Percentiles rank a stretch among this genome's conserved stretches.
phyloP scores from a whole-genome alignment of 78 protist species.

The Speleostelium caveatum region DNA sequence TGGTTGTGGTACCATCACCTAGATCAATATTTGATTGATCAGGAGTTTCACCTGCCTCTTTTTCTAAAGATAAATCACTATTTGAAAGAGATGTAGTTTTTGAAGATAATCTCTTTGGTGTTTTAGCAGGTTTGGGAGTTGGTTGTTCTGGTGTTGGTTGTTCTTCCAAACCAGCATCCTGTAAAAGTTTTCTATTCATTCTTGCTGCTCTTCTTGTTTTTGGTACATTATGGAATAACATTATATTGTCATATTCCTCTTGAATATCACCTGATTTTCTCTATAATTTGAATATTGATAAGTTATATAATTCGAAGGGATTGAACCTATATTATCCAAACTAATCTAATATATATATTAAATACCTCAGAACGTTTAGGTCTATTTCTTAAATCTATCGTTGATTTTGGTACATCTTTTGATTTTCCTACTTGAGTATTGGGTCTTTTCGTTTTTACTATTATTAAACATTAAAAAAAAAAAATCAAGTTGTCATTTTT shows the following conservation, averaged over 20 bases:
- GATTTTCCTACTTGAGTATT: not conserved
- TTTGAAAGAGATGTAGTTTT: not conserved
- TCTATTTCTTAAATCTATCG: not conserved
- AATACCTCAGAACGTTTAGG: not conserved
- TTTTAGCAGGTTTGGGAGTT: not conserved
- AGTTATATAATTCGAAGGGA: not conserved
- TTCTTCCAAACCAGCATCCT: conserved; percentile 3
- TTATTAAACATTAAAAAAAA: no score
- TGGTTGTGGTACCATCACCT: not conserved
- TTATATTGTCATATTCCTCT: conserved; percentile 15
- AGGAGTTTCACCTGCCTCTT: no score
- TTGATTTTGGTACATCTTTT: conserved; percentile 1
- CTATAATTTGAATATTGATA: not conserved
- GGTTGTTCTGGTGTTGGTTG: conserved; percentile 5
- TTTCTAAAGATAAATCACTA: not conserved
- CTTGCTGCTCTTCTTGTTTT: conserved; percentile 59
- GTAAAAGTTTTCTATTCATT: conserved; percentile 48
- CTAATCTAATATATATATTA: not conserved
- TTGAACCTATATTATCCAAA: not conserved
- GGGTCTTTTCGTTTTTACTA: conserved; percentile 19
- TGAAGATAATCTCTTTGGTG: not conserved
- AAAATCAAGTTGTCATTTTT: no score
- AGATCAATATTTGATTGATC: not conserved
- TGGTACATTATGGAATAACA: conserved; percentile 58
- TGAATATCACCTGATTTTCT: not conserved